phyloP scores from a whole-genome alignment of 108 stramenopile species.

The Skeletonema costatum region DNA sequence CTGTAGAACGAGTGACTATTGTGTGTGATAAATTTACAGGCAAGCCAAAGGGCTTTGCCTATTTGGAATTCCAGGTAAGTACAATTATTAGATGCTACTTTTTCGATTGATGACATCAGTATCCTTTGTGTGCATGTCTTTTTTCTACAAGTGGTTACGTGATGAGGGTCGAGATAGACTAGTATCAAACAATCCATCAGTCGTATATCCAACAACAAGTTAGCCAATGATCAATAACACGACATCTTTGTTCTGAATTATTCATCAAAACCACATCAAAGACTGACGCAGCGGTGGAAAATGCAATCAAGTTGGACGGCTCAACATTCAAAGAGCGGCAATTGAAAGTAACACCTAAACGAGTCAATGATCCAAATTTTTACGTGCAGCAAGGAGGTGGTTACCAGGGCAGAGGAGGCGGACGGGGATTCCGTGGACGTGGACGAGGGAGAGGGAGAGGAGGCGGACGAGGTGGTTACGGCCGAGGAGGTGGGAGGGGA shows the following conservation, averaged over 20 bases:
- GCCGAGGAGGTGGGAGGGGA: conserved; percentile 41
- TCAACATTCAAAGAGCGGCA: conserved; percentile 92
- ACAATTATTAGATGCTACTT: not conserved
- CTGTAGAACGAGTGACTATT: conserved; percentile 97
- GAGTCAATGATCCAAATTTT: conserved; percentile 82
- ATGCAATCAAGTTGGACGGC: conserved; percentile 93
- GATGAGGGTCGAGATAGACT: not conserved
- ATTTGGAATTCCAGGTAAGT: conserved; percentile 81
- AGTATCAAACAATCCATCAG: not conserved
- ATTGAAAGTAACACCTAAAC: conserved; percentile 90
- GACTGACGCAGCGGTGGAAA: conserved; percentile 89
- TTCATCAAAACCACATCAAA: conserved; percentile 29
- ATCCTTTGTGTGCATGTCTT: conserved; percentile 1
- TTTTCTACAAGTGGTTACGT: conserved; percentile 16
- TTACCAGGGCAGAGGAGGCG: conserved; percentile 43
- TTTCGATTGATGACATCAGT: conserved; percentile 3
- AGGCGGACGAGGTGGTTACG: conserved; percentile 38
- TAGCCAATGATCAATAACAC: not conserved
- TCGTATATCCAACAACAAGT: not conserved
- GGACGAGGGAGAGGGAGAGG: conserved; percentile 15
- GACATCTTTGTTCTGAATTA: conserved; percentile 25
- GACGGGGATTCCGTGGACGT: conserved; percentile 39
- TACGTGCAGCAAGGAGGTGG: conserved; percentile 46
- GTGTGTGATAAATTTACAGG: conserved; percentile 97
- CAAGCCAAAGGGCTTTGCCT: conserved; percentile 74